Base-by-base conservation (phyloP, 768 basidiomycete species). In the Leccinum barrowsii region DNA sequence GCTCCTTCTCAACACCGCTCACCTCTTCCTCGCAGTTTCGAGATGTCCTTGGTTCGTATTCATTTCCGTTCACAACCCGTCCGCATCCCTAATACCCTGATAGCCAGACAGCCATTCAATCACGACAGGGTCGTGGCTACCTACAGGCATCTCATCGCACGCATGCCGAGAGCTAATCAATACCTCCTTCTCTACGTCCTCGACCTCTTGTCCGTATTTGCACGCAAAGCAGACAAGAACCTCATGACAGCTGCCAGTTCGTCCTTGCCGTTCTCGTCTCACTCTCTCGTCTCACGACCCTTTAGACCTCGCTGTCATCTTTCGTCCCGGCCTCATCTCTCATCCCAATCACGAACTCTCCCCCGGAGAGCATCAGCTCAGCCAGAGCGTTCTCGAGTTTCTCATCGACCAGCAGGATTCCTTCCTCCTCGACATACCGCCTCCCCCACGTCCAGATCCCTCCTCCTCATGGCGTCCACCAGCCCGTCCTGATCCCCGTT, bases 101-200 rank as follows among this genome's bases (percentile, higher is more conserved):
- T 65, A 90, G 90, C 83, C 58, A 88, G 84, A 71, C 78, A 81
- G 65, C 85, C 85, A 7, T 83, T 77, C 67, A 85, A 86, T 64
- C 83, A 85, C 65, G 87, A 86, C 42, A 82, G 86, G 68, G 82
- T 88, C 24, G 89, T 94, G 58, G 73, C 83, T 44, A 85, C 84
- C 4, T 98, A 94, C 80, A 93, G 91, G 67, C 78, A 80, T 32
- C 79, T 99, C 57, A 96, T 99, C 59, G 82, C 85, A 32, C 79
- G 82, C 52, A 85, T 99, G 81, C 92, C 96, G 1, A 85, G 85
- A 30, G 82, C 89, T 21, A 96, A 98, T 63, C 94, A 97, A 69
- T 95, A 95, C 71, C 87, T 98, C n/a, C 82, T 98, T 22, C 85
- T 98, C 56, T 98, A 98, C 72, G 94, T 98, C 51, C 83, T 99